Conservation (phyloP, 1,139 yeast genomes). For the Wickerhamiella infanticola region DNA sequence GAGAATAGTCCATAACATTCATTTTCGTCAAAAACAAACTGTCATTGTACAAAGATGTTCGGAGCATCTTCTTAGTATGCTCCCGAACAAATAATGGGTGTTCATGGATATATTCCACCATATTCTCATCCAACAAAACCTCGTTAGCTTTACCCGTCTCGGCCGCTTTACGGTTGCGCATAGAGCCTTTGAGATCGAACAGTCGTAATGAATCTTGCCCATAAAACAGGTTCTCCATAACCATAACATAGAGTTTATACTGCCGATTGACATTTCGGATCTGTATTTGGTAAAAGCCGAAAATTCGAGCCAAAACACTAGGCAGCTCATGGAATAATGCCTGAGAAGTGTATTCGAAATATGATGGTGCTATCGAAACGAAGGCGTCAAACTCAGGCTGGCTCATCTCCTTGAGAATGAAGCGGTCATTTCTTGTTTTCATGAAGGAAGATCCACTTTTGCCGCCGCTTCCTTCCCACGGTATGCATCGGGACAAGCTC, state of each 20-base stretch:
- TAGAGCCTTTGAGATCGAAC: constrained; percentile 92
- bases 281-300: constrained; percentile 89
- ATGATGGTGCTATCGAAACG: constrained; percentile 89
- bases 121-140: constrained; percentile 86
- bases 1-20: constrained; percentile 98
- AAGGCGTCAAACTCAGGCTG: constrained; percentile 85
- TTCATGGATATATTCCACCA: constrained; percentile 95
- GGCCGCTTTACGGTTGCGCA: constrained; percentile 92
- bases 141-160: constrained; percentile 94
- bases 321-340: constrained; percentile 90
- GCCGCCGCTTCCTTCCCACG: constrained; percentile 95
- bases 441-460: constrained; percentile 90
- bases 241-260: constrained; percentile 76
- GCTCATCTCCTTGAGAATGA: constrained; percentile 78
- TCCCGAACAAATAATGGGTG: constrained; percentile 90
- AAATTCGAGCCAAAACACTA: constrained; percentile 83
- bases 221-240: constrained; percentile 91
- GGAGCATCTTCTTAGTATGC: constrained; percentile 67
- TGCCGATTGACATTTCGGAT: constrained; percentile 66
- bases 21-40: constrained; percentile 85
- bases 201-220: constrained; percentile 70
- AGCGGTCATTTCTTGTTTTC: constrained; percentile 80
- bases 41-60: constrained; percentile 90
- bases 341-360: constrained; percentile 91
- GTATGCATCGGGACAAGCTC: constrained; percentile 79